These are phyloP conservation scores for Anthracocystis setariae DNA, from an alignment of 1,284 basidiomycete species.

Conservation along the genomic window DNA sequence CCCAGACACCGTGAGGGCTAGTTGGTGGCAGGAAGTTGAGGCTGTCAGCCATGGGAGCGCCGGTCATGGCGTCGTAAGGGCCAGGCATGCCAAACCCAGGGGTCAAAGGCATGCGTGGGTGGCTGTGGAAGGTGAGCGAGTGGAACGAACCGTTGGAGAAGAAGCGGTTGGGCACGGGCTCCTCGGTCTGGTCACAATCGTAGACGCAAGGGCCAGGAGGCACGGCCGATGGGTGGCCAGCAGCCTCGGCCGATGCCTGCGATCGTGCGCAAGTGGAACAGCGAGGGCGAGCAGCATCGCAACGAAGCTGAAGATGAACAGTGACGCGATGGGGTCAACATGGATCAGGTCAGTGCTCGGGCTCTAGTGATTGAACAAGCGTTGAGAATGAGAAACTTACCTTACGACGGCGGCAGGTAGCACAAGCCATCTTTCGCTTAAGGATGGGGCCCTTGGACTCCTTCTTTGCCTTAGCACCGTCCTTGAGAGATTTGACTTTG, in stretches of 20 bases:
- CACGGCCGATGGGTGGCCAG: conserved; percentile 50
- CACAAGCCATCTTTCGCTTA: conserved; percentile 53
- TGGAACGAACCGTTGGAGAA: conserved; percentile 50
- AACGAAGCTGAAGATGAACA: conserved; percentile 44
- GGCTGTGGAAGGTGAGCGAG: conserved; percentile 53
- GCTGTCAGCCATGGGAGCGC: conserved; percentile 39
- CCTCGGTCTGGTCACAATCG: conserved; percentile 45
- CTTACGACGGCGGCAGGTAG: conserved; percentile 51
- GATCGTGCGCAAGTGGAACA: conserved; percentile 52
- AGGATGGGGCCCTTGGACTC: conserved; percentile 52
- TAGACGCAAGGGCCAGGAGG: conserved; percentile 46
- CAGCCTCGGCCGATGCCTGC: conserved; percentile 51
- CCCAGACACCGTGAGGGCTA: conserved; percentile 49
- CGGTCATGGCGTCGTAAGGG: conserved; percentile 27
- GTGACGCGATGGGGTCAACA: conserved; percentile 12
- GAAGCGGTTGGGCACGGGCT: conserved; percentile 44
- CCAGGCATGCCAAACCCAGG: conserved; percentile 38
- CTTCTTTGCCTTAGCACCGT: conserved; percentile 40
- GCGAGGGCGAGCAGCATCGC: conserved; percentile 51
- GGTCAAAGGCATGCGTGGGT: conserved; percentile 41
- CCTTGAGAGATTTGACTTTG: conserved; percentile 49
- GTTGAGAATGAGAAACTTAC: conserved; percentile 16
- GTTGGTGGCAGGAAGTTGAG: conserved; percentile 45
- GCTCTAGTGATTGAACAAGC: not conserved
- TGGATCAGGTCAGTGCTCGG: conserved; percentile 17